Evolutionary conservation across 495 filamentous ascomycete genomes (phyloP), one percentile per base, ranked within the genome.

Genomic region (Amphirosellinia nigrospora): DNA sequence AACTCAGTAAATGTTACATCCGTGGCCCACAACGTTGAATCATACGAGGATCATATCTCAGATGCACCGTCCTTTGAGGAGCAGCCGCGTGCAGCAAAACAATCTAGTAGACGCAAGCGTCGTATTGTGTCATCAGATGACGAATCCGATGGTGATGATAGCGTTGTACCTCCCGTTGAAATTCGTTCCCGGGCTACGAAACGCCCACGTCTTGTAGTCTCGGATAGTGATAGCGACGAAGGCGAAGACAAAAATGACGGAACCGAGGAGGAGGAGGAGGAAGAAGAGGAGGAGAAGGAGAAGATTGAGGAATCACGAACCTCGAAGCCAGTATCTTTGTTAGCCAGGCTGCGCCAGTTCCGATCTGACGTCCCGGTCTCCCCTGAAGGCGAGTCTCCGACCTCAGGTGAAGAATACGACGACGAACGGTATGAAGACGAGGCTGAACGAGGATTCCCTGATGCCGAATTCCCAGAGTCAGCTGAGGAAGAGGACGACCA

Each of bases 101-200:
- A 52, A 26, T 48, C 53, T 13, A 43, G 4, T 26, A 70, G 72
- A 55, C 68, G 28, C 32, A 78, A 78, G 43, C 75, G 75, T 52
- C 71, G 65, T 32, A 78, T 78, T 13, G 61, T 78, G 16, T 68
- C 59, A 55, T 78, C 75, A 13, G 75, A 78, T 50, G 74, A 78
- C 21, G 69, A 66, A 39, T 52, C 38, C 59, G 69, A 50, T 11
- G 46, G 28, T n/a, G 46, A 58, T 9, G 26, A 56, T 36, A 50
- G 41, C 4, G 60, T 13, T 48, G 38, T 16, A 30, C 21, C 53
- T 36, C 38, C 43, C 6, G 11, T n/a, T 11, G 9, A 53, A 43
- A n/a, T 15, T 7, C 9, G 19, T 21, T 7, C 23, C 4, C 68
- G 68, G 21, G 36, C 11, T n/a, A 70, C 41, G 28, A 70, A 62